A percentile compares a stretch with the other conserved stretches of the same genome.
Conservation (phyloP, 2,329 filamentous ascomycete species). For the Trichophyton equinum region DNA sequence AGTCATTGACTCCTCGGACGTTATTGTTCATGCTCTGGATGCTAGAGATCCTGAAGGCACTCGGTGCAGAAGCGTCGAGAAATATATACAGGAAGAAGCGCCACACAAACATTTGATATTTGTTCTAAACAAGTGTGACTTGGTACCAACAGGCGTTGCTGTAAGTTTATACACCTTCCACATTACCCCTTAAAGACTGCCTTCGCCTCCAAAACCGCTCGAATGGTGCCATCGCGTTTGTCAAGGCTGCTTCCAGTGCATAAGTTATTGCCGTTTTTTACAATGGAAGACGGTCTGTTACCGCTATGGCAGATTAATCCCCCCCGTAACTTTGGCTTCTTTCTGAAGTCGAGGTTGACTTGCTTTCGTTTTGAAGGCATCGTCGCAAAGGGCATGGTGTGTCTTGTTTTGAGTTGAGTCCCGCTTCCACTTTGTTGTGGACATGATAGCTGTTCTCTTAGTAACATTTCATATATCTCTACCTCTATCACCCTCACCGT, state of each 20-base stretch:
- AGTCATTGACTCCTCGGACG: constrained; percentile 89
- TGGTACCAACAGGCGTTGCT: constrained; percentile 83
- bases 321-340: constrained; percentile 53
- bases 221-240: constrained; percentile 56
- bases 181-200: constrained; percentile 7
- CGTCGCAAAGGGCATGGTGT: constrained; percentile 62
- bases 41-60: constrained; percentile 83
- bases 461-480: constrained; percentile 85
- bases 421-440: constrained; percentile 51
- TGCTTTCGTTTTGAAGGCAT: constrained; percentile 76
- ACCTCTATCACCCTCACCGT: constrained; percentile 17
- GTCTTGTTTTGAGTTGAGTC: constrained; percentile 97
- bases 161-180: constrained; percentile 52
- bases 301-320: constrained; percentile 92
- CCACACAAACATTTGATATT: constrained; percentile 93
- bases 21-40: constrained; percentile 88
- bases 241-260: constrained; percentile 58
- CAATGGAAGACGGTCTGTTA: constrained; percentile 90
- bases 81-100: constrained; percentile 84
- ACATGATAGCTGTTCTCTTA: constrained; percentile 79
- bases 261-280: constrained; percentile 5
- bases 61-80: constrained; percentile 77
- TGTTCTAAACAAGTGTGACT: constrained; percentile 79
- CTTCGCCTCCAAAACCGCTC: neutral
- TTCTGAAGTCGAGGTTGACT: constrained; percentile 55